Percentiles rank a stretch among this genome's conserved stretches.
Evolutionary conservation across 164 flowering plant species (phyloP).

Genomic region (Stephania yunnanensis): DNA sequence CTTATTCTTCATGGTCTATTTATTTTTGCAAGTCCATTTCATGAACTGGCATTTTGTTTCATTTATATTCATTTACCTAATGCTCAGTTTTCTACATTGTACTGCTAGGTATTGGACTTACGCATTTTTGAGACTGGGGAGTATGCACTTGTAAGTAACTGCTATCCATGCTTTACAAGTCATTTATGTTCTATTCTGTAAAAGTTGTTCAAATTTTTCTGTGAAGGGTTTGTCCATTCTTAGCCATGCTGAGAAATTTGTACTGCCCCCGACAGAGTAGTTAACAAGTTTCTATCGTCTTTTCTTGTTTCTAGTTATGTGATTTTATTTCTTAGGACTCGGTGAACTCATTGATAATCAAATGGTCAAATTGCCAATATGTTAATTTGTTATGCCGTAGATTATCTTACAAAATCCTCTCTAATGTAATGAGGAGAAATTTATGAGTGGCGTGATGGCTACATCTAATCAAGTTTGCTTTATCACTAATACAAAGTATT

Average conservation of each 20-base stretch:
- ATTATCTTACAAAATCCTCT: not conserved
- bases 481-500: not conserved
- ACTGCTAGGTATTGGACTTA: constrained; percentile 71
- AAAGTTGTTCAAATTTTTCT: not conserved
- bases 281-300: not conserved
- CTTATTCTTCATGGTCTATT: not conserved
- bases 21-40: not conserved
- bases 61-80: not conserved
- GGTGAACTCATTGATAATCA: not conserved
- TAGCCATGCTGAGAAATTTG: not conserved
- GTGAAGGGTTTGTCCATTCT: not conserved
- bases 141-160: constrained; percentile 73
- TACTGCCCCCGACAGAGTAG: no score
- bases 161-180: not conserved
- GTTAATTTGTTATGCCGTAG: not conserved
- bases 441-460: not conserved
- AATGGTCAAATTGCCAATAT: not conserved
- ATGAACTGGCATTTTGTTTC: not conserved
- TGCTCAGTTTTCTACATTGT: constrained; percentile 7
- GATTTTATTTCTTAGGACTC: not conserved
- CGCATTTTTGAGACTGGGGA: constrained; percentile 85
- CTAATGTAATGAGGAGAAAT: not conserved
- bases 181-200: not conserved
- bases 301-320: not conserved
- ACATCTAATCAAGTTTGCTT: not conserved